phyloP scores from a whole-genome alignment of 2,329 filamentous ascomycete genomes.

The Clarireedia monteithiana region DNA sequence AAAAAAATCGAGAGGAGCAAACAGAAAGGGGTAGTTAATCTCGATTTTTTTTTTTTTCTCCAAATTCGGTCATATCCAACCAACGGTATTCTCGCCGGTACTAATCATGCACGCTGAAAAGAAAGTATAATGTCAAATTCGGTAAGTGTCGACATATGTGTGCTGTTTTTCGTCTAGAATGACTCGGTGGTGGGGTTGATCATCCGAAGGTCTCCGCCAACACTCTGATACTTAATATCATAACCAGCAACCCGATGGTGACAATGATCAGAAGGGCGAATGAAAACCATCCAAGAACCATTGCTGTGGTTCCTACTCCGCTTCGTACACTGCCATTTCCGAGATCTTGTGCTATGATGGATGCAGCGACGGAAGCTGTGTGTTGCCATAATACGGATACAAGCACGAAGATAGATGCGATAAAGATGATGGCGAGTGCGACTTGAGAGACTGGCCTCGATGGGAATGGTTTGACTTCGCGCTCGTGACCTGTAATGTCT shows the following conservation, averaged over 20 bases:
- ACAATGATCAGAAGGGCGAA: constrained; percentile 91
- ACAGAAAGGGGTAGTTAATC: no score
- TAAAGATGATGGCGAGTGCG: constrained; percentile 85
- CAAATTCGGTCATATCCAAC: constrained; percentile 2
- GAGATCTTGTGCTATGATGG: constrained; percentile 86
- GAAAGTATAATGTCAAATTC: constrained; percentile 3
- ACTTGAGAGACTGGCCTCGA: constrained; percentile 88
- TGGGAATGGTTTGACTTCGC: constrained; percentile 90
- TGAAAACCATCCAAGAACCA: constrained; percentile 97
- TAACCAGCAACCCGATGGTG: constrained; percentile 87
- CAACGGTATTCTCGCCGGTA: constrained; percentile 1
- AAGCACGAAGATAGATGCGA: constrained; percentile 62
- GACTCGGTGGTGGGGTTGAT: not conserved
- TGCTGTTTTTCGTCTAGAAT: not conserved
- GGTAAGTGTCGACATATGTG: not conserved
- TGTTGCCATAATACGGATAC: constrained; percentile 84
- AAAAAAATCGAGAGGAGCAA: not conserved
- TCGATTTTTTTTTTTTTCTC: not conserved
- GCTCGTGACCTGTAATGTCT: constrained; percentile 71
- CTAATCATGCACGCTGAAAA: constrained; percentile 7
- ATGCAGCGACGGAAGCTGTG: constrained; percentile 90
- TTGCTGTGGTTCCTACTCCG: constrained; percentile 87
- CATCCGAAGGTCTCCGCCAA: constrained; percentile 47
- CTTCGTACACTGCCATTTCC: constrained; percentile 82
- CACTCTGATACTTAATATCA: constrained; percentile 89